These are phyloP conservation scores for Leccinum sublutescens DNA, from an alignment of 768 basidiomycete genomes.

Conservation along the genomic window DNA sequence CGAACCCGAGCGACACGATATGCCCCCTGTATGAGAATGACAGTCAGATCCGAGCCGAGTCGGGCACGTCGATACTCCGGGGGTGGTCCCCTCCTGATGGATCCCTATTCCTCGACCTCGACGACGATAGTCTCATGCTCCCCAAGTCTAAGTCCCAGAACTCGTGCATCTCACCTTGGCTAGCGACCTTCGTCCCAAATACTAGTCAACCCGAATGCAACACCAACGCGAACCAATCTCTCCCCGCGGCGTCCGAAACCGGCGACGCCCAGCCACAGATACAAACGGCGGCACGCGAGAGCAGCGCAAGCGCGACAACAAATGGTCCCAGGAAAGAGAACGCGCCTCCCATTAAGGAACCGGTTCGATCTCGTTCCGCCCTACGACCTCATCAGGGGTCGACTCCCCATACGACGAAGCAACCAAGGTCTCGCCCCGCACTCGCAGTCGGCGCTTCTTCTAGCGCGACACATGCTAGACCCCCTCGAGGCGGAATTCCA, in stretches of 20 bases:
- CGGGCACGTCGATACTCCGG: slow-evolving; percentile 4
- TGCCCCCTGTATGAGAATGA: not conserved
- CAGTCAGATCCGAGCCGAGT: slow-evolving; percentile 1
- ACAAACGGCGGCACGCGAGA: not conserved
- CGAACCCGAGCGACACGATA: not conserved
- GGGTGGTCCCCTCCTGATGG: slow-evolving; percentile 31
- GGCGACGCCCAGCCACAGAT: not conserved
- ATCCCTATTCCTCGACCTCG: slow-evolving; percentile 26
- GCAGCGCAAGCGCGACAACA: not conserved
- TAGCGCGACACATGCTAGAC: slow-evolving; percentile 8
- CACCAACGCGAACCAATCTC: not conserved
- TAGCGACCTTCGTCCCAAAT: not conserved
- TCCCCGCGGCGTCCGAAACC: not conserved
- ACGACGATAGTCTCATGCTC: slow-evolving; percentile 15
- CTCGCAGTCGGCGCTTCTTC: not conserved
- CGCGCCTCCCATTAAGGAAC: slow-evolving; percentile 1
- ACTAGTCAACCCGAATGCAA: not conserved
- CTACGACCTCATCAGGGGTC: not conserved
- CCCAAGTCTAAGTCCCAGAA: slow-evolving; percentile 3
- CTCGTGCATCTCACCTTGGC: slow-evolving; percentile 7
- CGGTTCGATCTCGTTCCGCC: not conserved
- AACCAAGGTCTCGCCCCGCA: not conserved
- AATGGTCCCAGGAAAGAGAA: not conserved
- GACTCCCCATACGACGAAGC: not conserved
- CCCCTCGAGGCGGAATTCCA: slow-evolving; percentile 32